A percentile compares a stretch with the other conserved stretches of the same genome.
Conservation (phyloP, 345 rosid genomes). For the Tarenaya hassleriana region DNA sequence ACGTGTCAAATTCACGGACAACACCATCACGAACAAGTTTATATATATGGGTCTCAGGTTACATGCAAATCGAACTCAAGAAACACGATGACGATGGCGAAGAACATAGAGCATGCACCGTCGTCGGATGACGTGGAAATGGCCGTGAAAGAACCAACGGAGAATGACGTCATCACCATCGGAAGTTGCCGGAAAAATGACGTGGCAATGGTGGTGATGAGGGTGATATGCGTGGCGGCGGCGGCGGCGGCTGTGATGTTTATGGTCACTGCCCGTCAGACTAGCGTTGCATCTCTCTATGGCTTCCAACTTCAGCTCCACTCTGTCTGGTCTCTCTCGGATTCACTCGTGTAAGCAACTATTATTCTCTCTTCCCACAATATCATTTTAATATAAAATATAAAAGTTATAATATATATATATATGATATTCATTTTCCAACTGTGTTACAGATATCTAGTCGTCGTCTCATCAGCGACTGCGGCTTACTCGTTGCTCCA, state of each 20-base stretch:
- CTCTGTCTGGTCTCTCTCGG: constrained; percentile 76
- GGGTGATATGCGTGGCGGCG: constrained; percentile 47
- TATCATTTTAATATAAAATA: too few species aligned
- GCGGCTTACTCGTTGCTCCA: constrained; percentile 56
- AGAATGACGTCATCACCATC: constrained; percentile 14
- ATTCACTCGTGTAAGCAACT: constrained; percentile 61
- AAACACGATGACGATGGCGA: constrained; percentile 16
- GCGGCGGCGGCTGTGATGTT: constrained; percentile 45
- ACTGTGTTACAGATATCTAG: constrained; percentile 72
- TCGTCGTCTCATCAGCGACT: constrained; percentile 53
- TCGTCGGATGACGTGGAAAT: background rate
- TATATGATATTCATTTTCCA: too few species aligned
- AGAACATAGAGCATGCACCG: constrained; percentile 23
- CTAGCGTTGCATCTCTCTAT: constrained; percentile 46
- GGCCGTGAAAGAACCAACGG: background rate
- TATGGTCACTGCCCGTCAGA: constrained; percentile 68
- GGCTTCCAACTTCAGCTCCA: constrained; percentile 55
- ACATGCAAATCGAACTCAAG: background rate
- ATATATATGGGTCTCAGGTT: background rate
- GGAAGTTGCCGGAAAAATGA: constrained; percentile 28
- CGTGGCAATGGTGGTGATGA: constrained; percentile 32
- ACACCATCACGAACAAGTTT: too few species aligned
- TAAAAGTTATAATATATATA: too few species aligned
- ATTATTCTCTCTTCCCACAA: too few species aligned
- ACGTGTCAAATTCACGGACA: constrained; percentile 7